Base-by-base conservation (phyloP, 2,329 filamentous ascomycete genomes). In the Parafenestella ontariensis region DNA sequence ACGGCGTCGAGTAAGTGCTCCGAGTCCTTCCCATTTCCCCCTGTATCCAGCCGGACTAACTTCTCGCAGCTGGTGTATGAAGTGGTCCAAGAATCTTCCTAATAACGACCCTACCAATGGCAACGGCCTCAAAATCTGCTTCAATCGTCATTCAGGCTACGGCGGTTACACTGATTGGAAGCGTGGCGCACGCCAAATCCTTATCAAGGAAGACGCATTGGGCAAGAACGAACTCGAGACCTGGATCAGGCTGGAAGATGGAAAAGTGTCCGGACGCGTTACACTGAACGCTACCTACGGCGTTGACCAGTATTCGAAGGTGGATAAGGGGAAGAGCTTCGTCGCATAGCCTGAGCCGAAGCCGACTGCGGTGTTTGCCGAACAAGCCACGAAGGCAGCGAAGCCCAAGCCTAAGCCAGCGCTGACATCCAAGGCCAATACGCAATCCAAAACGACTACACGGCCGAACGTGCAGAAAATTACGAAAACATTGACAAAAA, bases 101-200 rank as follows among this genome's bases (percentile, higher is more conserved):
- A 62, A 59, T 11, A 70, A 66, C 40, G 68, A 68, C n/a, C 66
- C 65, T 17, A 23, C 75, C 1, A 72, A 70, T 0, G 82, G 80
- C 0, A 81, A 78, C 51, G 80, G 80, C 1, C 47, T 79, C 5
- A 68, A 74, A 39, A 54, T 82, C 61, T 89, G 88, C 64, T 85
- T 85, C 59, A 86, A 86, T 5, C 84, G 89, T 59, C 87, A 88
- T 61, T 83, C 85, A 0, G 88, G 89, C 0, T 90, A 90, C 50
- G 89, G 88, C 0, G 88, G 89, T 0, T 91, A 91, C 61, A 86
- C 87, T 0, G 61, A 79, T 41, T 89, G 84, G 84, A 81, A 82
- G 9, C 82, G 88, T 0, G 88, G 88, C 1, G 80, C 81, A 4
- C 78, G 86, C 1, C 83, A 88, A 61, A 74, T 89, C 11, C 61